phyloP scores from a whole-genome alignment of 2,329 filamentous ascomycete genomes.

The Xylaria sp. region DNA sequence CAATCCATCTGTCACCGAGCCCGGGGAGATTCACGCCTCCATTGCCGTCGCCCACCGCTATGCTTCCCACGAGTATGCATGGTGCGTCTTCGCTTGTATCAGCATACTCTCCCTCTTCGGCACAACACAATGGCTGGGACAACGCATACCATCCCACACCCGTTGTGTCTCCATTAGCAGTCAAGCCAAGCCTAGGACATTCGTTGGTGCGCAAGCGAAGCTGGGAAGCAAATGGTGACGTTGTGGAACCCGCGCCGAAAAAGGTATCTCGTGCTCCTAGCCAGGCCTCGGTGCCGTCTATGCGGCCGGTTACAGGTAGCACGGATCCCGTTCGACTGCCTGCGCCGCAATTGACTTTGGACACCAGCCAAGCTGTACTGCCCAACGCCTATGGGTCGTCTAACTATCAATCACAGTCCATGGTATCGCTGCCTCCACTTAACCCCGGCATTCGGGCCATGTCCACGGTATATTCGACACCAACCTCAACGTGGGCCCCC shows the following conservation, averaged over 20 bases:
- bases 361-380: constrained; percentile 57
- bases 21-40: constrained; percentile 57
- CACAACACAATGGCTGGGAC: constrained; percentile 52
- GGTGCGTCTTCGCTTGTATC: constrained; percentile 52
- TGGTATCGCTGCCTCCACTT: constrained; percentile 71
- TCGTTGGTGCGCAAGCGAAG: constrained; percentile 61
- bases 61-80: constrained; percentile 50
- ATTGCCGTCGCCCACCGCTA: constrained; percentile 61
- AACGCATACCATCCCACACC: constrained; percentile 54
- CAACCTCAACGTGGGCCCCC: constrained; percentile 55
- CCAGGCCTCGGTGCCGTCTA: constrained; percentile 42
- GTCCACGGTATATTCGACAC: constrained; percentile 76
- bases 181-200: constrained; percentile 58
- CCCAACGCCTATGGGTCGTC: constrained; percentile 49
- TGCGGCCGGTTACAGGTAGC: constrained; percentile 39
- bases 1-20: constrained; percentile 56
- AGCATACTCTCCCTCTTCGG: constrained; percentile 56
- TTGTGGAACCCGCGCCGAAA: constrained; percentile 66
- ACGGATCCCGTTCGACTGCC: constrained; percentile 65
- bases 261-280: constrained; percentile 53
- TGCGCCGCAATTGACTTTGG: constrained; percentile 76
- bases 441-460: constrained; percentile 75
- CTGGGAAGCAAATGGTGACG: constrained; percentile 58
- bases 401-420: constrained; percentile 57
- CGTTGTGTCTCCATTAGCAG: constrained; percentile 60